These are phyloP conservation scores for Cantharellus anzutake DNA, from an alignment of 768 basidiomycete species.

Conservation along the genomic window DNA sequence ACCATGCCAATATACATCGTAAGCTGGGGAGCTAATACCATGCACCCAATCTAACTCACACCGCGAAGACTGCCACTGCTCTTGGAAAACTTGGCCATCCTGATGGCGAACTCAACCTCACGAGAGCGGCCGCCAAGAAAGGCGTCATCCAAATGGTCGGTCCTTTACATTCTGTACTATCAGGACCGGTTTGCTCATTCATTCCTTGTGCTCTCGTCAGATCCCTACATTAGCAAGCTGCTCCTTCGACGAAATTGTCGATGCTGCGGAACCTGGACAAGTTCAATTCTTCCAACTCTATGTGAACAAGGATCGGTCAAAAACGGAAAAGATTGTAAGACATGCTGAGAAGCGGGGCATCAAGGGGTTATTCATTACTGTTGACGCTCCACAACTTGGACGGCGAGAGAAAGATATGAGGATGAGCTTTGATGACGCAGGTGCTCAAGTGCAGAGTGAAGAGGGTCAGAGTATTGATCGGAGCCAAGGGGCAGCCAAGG, in stretches of 20 bases:
- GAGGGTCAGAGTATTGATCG: constrained; percentile 41
- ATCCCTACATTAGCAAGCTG: constrained; percentile 92
- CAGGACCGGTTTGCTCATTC: neutral
- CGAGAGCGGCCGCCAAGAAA: constrained; percentile 69
- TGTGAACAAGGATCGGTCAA: constrained; percentile 75
- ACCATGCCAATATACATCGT: constrained; percentile 72
- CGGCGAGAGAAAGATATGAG: constrained; percentile 96
- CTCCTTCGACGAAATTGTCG: constrained; percentile 90
- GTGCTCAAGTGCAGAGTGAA: constrained; percentile 29
- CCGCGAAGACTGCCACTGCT: constrained; percentile 51
- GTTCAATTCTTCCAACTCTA: constrained; percentile 74
- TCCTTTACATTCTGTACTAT: neutral
- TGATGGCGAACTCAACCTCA: constrained; percentile 83
- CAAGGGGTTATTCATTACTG: constrained; percentile 89
- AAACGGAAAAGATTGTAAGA: constrained; percentile 72
- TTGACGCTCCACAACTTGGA: constrained; percentile 92
- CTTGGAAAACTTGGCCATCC: constrained; percentile 91
- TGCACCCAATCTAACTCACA: neutral
- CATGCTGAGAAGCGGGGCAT: constrained; percentile 84
- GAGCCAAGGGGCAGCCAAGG: constrained; percentile 81
- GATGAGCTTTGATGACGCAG: constrained; percentile 80
- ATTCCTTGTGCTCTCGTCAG: constrained; percentile 21
- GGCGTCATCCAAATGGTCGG: constrained; percentile 55
- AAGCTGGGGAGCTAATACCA: constrained; percentile 11
- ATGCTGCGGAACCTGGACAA: constrained; percentile 62